A percentile compares a stretch with the other conserved stretches of the same genome.
Evolutionary conservation across 129 eudicot species (phyloP).

Genomic region (Lactuca sativa): DNA sequence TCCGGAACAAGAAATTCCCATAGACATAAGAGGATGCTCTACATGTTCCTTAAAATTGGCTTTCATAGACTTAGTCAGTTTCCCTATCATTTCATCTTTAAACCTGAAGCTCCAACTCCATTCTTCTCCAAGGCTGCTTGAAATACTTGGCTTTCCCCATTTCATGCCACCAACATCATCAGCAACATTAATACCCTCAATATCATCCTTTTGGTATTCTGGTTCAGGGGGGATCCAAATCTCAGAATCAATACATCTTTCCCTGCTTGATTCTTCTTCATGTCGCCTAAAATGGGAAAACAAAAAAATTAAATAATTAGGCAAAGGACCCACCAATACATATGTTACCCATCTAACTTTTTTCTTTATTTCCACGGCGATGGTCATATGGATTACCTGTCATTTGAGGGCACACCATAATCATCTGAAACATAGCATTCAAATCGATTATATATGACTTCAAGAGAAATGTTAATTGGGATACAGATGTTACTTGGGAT

Average conservation of each 20-base stretch:
- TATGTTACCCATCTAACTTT: no score
- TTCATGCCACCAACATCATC: conserved; percentile 42
- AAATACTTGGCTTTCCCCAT: no score
- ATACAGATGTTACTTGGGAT: no score
- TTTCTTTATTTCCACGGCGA: conserved; percentile 3
- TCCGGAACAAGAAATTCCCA: conserved; percentile 44
- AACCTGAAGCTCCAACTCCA: no score
- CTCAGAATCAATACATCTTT: conserved; percentile 34
- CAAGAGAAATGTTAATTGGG: not conserved
- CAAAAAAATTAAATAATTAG: not conserved
- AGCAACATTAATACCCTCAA: conserved; percentile 55
- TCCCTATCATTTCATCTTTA: no score
- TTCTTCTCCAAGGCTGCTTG: no score
- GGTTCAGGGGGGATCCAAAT: conserved; percentile 90
- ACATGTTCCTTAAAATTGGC: conserved; percentile 66
- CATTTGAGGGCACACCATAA: conserved; percentile 39
- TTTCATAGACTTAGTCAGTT: conserved; percentile 16
- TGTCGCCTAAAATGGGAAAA: conserved; percentile 20
- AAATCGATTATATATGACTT: not conserved
- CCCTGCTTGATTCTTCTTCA: conserved; percentile 38
- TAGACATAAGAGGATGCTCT: conserved; percentile 58
- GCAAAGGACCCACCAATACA: conserved; percentile 16
- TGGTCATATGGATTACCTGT: conserved; percentile 40
- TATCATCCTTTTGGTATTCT: conserved; percentile 58
- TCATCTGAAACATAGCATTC: conserved; percentile 55